phyloP scores from a whole-genome alignment of 257 asterid species.

The Pogostemon cablin region DNA sequence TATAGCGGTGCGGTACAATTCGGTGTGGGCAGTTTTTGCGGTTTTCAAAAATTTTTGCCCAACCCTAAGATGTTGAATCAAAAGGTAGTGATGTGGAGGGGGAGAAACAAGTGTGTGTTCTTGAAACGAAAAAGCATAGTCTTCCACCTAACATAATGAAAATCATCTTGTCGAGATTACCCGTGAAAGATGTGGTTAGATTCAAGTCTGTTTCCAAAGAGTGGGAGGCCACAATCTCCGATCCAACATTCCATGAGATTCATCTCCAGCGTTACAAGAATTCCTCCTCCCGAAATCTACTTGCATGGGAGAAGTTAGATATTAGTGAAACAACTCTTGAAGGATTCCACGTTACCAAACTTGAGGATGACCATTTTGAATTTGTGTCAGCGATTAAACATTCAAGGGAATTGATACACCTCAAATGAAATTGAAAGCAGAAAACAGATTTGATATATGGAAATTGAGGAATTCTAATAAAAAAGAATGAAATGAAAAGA shows the following conservation, averaged over 20 bases:
- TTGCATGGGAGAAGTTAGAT: neutral
- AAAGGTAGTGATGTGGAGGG: no score
- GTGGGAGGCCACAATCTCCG: slow-evolving; percentile 20
- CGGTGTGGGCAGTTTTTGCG: no score
- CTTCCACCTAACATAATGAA: slow-evolving; percentile 6
- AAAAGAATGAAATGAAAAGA: no score
- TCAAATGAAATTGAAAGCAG: no score
- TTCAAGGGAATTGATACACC: neutral
- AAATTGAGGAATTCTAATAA: no score
- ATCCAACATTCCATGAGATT: neutral
- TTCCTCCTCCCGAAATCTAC: neutral
- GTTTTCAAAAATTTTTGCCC: no score
- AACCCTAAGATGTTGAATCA: no score
- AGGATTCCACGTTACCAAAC: neutral
- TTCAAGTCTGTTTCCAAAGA: slow-evolving; percentile 5
- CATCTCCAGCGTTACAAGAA: slow-evolving; percentile 14
- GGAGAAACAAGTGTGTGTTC: no score
- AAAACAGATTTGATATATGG: no score
- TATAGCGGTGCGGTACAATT: no score
- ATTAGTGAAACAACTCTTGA: neutral
- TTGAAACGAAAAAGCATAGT: neutral
- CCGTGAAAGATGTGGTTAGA: neutral
- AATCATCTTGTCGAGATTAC: neutral
- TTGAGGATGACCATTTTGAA: neutral
- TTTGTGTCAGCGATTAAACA: neutral